Percentiles rank a stretch among this genome's conserved stretches.
Conservation (phyloP, 176 grass and related monocot genomes). For the Lolium perenne region DNA sequence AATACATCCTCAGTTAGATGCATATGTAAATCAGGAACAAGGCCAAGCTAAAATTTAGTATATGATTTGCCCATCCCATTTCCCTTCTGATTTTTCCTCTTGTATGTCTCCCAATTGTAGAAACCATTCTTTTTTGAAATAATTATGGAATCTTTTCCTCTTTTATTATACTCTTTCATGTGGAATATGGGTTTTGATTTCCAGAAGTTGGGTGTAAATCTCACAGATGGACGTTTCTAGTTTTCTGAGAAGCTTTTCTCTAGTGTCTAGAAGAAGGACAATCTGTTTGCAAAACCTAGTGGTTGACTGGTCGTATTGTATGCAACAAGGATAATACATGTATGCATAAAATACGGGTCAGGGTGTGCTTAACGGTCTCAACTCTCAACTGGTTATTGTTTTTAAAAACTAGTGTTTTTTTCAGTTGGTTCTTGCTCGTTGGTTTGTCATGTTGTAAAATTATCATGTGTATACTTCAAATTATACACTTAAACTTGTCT, state of each 20-base stretch:
- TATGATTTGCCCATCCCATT: conserved; percentile 20
- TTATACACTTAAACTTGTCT: no score
- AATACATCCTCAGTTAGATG: conserved; percentile 4
- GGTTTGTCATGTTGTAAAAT: conserved; percentile 1
- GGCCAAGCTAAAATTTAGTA: conserved; percentile 12
- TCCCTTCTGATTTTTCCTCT: neutral
- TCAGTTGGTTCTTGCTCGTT: neutral
- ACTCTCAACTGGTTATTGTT: neutral
- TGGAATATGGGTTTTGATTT: conserved; percentile 12
- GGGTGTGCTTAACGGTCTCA: neutral
- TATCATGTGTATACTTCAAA: no score
- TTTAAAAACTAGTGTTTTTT: neutral
- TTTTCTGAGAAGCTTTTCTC: conserved; percentile 9
- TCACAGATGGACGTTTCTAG: neutral
- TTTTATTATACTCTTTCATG: neutral
- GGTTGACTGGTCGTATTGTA: neutral
- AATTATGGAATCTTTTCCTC: neutral
- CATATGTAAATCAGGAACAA: neutral
- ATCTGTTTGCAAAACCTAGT: neutral
- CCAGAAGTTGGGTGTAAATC: neutral
- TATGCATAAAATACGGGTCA: neutral
- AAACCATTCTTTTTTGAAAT: conserved; percentile 9
- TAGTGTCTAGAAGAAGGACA: neutral
- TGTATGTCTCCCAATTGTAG: neutral
- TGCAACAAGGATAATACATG: neutral